Base-by-base conservation (phyloP, 305 asterid genomes). In the Andrographis paniculata region DNA sequence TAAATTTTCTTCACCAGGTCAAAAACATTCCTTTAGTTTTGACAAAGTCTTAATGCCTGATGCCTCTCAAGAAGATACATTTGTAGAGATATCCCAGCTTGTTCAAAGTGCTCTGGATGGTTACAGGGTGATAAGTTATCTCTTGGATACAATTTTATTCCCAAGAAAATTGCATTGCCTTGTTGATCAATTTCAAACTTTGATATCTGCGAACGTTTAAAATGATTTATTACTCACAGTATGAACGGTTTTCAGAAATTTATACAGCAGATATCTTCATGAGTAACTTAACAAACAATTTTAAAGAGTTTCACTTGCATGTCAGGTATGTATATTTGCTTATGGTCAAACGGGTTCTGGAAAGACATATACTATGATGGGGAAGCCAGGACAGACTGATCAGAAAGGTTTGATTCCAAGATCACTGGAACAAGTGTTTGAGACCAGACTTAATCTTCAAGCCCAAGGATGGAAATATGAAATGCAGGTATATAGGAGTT, bases 21-120 rank as follows among this genome's bases (percentile, higher is more conserved):
- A 38, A 38, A 84, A 71, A 54, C 79, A 76, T 43, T 74, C 93
- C 20, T 92, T 84, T 77, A 79, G 85, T 14, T 92, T 72, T 53
- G 97, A 92, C 70, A 87, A 87, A 73, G 99, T 92, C 36, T 87
- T 87, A 44, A 52, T 62, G 54, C 95, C 95, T 15, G 91, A 85
- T 42, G 87, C 77, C 52, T 69, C 94, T 19, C 95, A 92, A 65
- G 73, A 87, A 63, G 82, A 77, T 66, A 97, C 87, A 38, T 92
- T 92, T 54, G 82, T 77, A 42, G 99, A 92, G 69, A 87, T 92
- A 69, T 87, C 99, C 22, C 97, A 92, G 69, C 88, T 92, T 58
- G 97, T 92, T 43, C 99, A 92, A 72, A 92, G 97, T 60, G 99
- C 99, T 49, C 93, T 92, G 40, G 97, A 92, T 50, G 99, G 99